Conservation (phyloP, 139 green algal species). For the Pleodorina starrii region DNA sequence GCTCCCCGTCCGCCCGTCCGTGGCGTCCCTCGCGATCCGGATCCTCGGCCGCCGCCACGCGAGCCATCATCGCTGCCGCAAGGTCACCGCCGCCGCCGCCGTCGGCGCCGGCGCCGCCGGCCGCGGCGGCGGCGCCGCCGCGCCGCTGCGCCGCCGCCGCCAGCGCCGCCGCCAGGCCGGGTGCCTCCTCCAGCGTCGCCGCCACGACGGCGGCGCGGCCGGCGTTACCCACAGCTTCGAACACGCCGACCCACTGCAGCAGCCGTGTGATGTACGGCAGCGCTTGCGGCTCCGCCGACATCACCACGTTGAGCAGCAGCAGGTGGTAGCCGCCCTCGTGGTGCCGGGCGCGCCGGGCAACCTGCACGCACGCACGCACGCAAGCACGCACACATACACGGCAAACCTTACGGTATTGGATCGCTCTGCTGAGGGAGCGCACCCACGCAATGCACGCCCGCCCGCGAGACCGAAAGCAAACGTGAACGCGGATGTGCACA, state of each 20-base stretch:
- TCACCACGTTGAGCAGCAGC: neutral
- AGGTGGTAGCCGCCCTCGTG: slow-evolving; percentile 10
- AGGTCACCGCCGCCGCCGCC: neutral
- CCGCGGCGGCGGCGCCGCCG: neutral
- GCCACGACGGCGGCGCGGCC: neutral
- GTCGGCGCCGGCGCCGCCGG: neutral
- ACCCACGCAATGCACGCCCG: no score
- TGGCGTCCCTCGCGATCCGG: neutral
- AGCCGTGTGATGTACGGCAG: neutral
- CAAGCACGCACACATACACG: no score
- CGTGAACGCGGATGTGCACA: no score
- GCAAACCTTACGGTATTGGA: no score
- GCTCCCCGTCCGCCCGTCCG: neutral
- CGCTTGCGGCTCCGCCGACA: neutral
- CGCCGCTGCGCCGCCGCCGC: neutral
- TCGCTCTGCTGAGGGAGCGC: no score
- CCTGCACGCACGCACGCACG: no score
- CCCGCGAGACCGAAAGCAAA: no score
- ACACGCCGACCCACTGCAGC: neutral
- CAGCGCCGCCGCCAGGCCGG: slow-evolving; percentile 1
- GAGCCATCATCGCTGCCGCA: slow-evolving; percentile 10
- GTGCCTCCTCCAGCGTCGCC: slow-evolving; percentile 7
- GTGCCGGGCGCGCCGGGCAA: neutral
- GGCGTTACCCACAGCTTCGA: neutral
- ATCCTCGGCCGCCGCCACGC: neutral